Conservation (phyloP, 495 filamentous ascomycete genomes). For the Massariosphaeria phaeospora region DNA sequence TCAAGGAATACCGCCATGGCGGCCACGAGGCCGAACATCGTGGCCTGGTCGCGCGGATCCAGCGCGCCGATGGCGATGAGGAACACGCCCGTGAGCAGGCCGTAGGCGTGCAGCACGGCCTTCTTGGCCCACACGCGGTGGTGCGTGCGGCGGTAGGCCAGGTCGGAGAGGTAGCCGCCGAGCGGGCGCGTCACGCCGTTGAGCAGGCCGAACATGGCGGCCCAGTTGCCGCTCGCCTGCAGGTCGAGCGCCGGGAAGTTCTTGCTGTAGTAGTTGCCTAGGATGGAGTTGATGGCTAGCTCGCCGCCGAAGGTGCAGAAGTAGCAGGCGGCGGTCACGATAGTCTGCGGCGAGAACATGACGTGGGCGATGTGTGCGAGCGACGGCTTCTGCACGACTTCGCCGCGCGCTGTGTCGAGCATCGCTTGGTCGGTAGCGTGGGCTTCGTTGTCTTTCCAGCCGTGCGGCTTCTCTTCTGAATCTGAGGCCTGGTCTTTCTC, state of each 20-base stretch:
- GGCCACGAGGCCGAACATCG: slow-evolving; percentile 37
- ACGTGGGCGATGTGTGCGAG: slow-evolving; percentile 33
- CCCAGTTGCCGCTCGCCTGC: slow-evolving; percentile 39
- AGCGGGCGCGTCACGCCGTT: slow-evolving; percentile 39
- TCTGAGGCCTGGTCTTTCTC: slow-evolving; percentile 15
- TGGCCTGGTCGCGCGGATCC: slow-evolving; percentile 29
- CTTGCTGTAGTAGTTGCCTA: slow-evolving; percentile 38
- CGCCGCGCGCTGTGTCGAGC: slow-evolving; percentile 38
- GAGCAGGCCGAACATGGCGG: slow-evolving; percentile 42
- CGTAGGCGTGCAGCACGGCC: slow-evolving; percentile 37
- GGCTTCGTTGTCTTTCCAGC: slow-evolving; percentile 35
- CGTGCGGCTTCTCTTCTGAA: slow-evolving; percentile 35
- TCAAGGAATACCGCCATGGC: slow-evolving; percentile 40
- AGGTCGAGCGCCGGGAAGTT: slow-evolving; percentile 36
- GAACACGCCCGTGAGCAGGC: slow-evolving; percentile 37
- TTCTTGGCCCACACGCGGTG: slow-evolving; percentile 41
- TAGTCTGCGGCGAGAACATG: slow-evolving; percentile 34
- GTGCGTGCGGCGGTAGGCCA: slow-evolving; percentile 32
- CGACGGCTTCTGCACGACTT: slow-evolving; percentile 40
- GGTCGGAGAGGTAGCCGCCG: slow-evolving; percentile 37
- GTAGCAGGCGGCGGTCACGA: slow-evolving; percentile 38
- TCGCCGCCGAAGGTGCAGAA: slow-evolving; percentile 43
- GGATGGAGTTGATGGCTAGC: slow-evolving; percentile 40
- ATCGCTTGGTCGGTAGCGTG: slow-evolving; percentile 35
- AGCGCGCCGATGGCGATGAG: slow-evolving; percentile 36